Conservation (phyloP, 129 eudicot species). For the Solidago caesia region DNA sequence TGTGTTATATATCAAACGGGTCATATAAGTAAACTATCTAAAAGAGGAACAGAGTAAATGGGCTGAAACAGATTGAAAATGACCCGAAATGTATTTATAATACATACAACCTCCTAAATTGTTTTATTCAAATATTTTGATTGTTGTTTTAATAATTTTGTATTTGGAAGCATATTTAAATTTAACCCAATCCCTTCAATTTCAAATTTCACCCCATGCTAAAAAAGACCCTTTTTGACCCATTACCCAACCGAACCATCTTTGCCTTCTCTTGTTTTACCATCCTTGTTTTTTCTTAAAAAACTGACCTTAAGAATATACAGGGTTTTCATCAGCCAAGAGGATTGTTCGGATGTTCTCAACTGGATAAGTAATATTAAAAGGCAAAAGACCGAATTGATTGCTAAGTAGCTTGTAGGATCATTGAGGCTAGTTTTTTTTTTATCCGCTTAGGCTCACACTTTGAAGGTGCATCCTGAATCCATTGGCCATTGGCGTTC, state of each 20-base stretch:
- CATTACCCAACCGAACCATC: background rate
- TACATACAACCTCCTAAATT: background rate
- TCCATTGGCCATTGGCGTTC: background rate
- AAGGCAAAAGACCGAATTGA: conserved; percentile 36
- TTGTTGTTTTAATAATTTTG: background rate
- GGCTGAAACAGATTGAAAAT: too few relatives aligned
- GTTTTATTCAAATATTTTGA: background rate
- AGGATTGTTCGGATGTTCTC: conserved; percentile 65
- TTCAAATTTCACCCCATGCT: background rate
- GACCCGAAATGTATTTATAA: background rate
- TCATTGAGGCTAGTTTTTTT: background rate
- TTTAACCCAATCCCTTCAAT: too few relatives aligned
- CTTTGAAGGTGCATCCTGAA: background rate
- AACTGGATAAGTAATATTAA: conserved; percentile 65
- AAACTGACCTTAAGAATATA: conserved; percentile 24
- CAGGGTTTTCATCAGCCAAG: conserved; percentile 67
- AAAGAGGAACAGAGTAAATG: background rate
- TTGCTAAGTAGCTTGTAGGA: conserved; percentile 32
- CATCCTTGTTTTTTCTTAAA: background rate
- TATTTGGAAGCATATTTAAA: background rate
- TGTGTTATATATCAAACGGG: conserved; percentile 10
- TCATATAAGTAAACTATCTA: background rate
- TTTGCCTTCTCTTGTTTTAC: background rate
- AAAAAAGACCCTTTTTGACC: background rate
- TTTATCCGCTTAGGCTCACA: background rate